Evolutionary conservation across 805 yeast genomes (phyloP).

Genomic region (Ogataea nonfermentans): DNA sequence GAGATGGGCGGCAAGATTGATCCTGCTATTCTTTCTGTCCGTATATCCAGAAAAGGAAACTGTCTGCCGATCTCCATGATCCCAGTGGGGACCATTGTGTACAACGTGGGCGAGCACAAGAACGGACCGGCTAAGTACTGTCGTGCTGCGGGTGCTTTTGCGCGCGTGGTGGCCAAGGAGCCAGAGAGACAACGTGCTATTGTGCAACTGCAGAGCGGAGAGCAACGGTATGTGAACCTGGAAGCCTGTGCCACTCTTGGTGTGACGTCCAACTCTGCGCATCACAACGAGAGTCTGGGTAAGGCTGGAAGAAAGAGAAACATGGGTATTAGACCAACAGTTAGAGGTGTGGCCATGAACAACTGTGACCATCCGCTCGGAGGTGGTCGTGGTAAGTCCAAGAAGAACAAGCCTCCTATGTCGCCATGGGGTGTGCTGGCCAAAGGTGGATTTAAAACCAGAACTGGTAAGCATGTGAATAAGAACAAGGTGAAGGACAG

Average conservation of each 20-base stretch:
- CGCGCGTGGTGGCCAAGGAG: slow-evolving; percentile 76
- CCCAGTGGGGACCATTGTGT: slow-evolving; percentile 91
- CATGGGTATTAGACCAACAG: slow-evolving; percentile 90
- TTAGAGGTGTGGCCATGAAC: slow-evolving; percentile 98
- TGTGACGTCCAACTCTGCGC: slow-evolving; percentile 87
- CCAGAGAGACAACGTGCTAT: slow-evolving; percentile 71
- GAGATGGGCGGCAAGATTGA: slow-evolving; percentile 92
- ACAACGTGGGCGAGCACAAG: slow-evolving; percentile 76
- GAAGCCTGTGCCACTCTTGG: slow-evolving; percentile 95
- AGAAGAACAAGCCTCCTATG: slow-evolving; percentile 90
- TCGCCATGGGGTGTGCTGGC: slow-evolving; percentile 95
- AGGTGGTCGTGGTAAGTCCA: slow-evolving; percentile 99
- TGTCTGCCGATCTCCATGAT: slow-evolving; percentile 90
- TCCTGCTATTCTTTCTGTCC: slow-evolving; percentile 84
- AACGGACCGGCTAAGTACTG: slow-evolving; percentile 85
- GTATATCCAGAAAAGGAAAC: slow-evolving; percentile 90
- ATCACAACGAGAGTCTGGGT: slow-evolving; percentile 85
- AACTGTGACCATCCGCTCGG: slow-evolving; percentile 98
- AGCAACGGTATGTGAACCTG: slow-evolving; percentile 82
- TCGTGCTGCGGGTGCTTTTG: slow-evolving; percentile 93
- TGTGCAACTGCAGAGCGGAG: slow-evolving; percentile 85
- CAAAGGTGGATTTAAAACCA: slow-evolving; percentile 90
- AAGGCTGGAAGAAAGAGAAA: slow-evolving; percentile 95
- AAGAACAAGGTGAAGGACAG: slow-evolving; percentile 86
- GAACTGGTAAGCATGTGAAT: slow-evolving; percentile 85